Conservation (phyloP, 169 alveolate species). For the Plasmodium chabaudi region DNA sequence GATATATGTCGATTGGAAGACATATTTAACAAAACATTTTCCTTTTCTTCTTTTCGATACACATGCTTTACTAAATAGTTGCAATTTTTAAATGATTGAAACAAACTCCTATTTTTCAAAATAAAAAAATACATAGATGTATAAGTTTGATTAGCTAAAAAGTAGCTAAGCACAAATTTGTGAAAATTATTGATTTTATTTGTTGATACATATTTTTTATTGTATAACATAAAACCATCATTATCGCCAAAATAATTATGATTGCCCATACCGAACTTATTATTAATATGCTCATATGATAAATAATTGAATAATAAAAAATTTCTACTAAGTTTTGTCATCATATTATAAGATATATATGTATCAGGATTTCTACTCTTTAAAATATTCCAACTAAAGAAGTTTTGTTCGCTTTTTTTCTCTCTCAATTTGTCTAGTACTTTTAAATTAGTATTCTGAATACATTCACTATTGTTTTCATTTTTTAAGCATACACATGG, state of each 20-base stretch:
- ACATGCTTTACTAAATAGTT: conserved; percentile 29
- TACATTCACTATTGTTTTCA: not conserved
- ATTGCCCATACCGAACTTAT: not conserved
- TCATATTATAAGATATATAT: conserved; percentile 25
- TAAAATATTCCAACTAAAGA: conserved; percentile 1
- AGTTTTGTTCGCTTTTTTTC: not conserved
- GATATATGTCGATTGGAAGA: not conserved
- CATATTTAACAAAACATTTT: not conserved
- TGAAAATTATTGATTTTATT: conserved; percentile 33
- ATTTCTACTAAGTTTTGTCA: conserved; percentile 55
- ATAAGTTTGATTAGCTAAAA: conserved; percentile 29
- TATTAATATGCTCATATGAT: conserved; percentile 14
- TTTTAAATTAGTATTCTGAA: not conserved
- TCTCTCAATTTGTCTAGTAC: not conserved
- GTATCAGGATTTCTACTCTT: not conserved
- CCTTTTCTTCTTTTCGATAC: conserved; percentile 14
- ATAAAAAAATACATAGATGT: conserved; percentile 53
- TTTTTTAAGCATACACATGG: not conserved
- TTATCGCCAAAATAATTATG: conserved; percentile 2
- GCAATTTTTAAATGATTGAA: conserved; percentile 19
- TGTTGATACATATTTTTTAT: conserved; percentile 19
- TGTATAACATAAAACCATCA: conserved; percentile 15
- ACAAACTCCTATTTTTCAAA: conserved; percentile 14
- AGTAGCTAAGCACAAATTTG: conserved; percentile 30
- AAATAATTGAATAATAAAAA: conserved; percentile 44